Base-by-base conservation (phyloP, 2,329 filamentous ascomycete species). In the Xylogone sp. region DNA sequence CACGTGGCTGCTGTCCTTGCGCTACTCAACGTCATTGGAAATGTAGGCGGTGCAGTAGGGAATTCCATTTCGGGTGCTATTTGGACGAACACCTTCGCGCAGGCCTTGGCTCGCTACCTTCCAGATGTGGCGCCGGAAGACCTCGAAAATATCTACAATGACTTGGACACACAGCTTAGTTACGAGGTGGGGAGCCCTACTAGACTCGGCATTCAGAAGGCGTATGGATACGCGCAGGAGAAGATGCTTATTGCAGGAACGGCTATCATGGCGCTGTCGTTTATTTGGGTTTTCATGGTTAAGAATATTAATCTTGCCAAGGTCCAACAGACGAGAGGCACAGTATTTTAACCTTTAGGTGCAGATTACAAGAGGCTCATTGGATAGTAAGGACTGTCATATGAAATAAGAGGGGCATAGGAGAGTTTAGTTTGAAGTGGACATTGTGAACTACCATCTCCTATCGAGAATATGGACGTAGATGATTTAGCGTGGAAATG, bases 21-120 rank as follows among this genome's bases (percentile, higher is more conserved):
- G 16, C 71, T 87, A 52, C 75, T 83, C 53, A 73, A 79, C 42
- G 75, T 86, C 6, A 78, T 83, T 18, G 75, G 80, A 57, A 79
- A 77, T 56, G 75, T 86, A 54, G 84, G 83, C 39, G 76, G 75
- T 39, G 80, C 82, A 1, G 70, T 85, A 10, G 83, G 83, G 2
- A 75, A 74, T 2, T 76, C 83, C 16, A 76, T 88, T 47, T 79
- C 83, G 2, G 77, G 77, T 0, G 82, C 83, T 12, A 81, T 88
- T 57, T 88, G 84, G 84, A 82, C 79, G 0, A 75, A 78, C 55
- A 76, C 78, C 1, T 81, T 88, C 60, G 75, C 75, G 2, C 66
- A 68, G 24, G 78, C 78, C 13, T 71, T 87, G 3, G 59, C 62
- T 22, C 56, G 65, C 29, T 77, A 78, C 55, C 72, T 87, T 1